Evolutionary conservation across 306 rosid genomes (phyloP), one percentile per base, ranked within the genome.

Genomic region (Clitoria ternatea): DNA sequence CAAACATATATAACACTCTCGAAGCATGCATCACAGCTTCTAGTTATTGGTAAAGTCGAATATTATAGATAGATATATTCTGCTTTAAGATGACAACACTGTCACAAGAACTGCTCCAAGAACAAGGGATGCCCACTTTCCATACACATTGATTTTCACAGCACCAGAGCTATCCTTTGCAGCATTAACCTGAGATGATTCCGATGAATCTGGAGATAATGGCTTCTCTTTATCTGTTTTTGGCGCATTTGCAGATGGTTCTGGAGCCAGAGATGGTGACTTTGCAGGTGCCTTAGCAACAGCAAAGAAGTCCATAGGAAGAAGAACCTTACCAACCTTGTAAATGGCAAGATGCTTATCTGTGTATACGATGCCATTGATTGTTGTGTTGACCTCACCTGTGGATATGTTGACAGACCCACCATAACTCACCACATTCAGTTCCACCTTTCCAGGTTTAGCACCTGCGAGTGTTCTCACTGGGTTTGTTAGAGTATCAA

Each of bases 271-370:
- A 3, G 84, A 52, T 0, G 88, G 86, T 0, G 73, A 54, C 4
- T 77, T 81, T 2, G 82, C 78, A 0, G 89, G 92, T 1, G 77
- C 82, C 40, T 71, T 68, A 0, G 90, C 68, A 27, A 77, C 78
- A 0, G 73, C 20, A 22, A 85, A 83, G 76, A 86, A 78, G 1
- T 81, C 87, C 5, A 45, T 45, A 6, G 96, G 92, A 53, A 81
- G 81, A 63, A 89, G 82, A 9, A 85, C 92, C 44, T 76, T 83
- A 2, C 76, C 92, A 13, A 85, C 74, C 57, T 89, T 85, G 4
- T 89, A 89, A 61, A 89, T 77, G 23, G 88, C 96, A 13, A 89
- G 88, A 63, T 60, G 90, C 30, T 75, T 81, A 52, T 87, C 96
- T 0, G 90, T 43, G 42, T 89, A 86, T 33, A 89, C 69, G 2